Evolutionary conservation across 352 stramenopile species (phyloP).

Genomic region (Phytophthora sansomeana): DNA sequence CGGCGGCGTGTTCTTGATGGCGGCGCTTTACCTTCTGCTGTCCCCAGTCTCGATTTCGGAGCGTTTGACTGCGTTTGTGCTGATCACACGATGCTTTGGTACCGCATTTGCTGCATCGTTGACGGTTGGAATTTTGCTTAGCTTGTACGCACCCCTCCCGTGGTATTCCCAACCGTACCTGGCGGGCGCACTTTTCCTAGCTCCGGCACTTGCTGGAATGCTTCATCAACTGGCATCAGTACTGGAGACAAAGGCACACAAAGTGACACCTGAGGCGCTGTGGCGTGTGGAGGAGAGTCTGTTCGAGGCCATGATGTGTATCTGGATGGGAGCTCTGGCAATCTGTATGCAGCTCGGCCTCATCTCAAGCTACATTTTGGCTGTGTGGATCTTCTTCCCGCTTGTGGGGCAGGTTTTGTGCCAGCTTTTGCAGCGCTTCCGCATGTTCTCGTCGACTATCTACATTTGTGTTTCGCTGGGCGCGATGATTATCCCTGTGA

Average conservation of each 20-base stretch:
- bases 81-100: conserved; percentile 49
- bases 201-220: conserved; percentile 63
- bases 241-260: conserved; percentile 37
- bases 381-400: conserved; percentile 73
- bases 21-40: conserved; percentile 52
- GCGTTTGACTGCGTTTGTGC: conserved; percentile 45
- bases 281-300: conserved; percentile 69
- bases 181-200: conserved; percentile 51
- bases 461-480: conserved; percentile 65
- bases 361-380: conserved; percentile 71
- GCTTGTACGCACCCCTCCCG: conserved; percentile 66
- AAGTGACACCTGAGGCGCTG: conserved; percentile 33
- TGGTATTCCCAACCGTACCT: conserved; percentile 76
- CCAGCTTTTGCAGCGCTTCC: conserved; percentile 44
- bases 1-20: conserved; percentile 44
- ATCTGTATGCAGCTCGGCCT: conserved; percentile 47
- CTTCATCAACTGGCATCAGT: conserved; percentile 50
- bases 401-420: conserved; percentile 57
- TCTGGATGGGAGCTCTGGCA: conserved; percentile 50
- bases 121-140: conserved; percentile 56
- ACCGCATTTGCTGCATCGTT: conserved; percentile 46
- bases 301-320: conserved; percentile 66
- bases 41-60: conserved; percentile 55
- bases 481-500: conserved; percentile 60
- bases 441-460: conserved; percentile 44